phyloP scores from a whole-genome alignment of 2,329 filamentous ascomycete genomes.

The Cordyceps fumosorosea region DNA sequence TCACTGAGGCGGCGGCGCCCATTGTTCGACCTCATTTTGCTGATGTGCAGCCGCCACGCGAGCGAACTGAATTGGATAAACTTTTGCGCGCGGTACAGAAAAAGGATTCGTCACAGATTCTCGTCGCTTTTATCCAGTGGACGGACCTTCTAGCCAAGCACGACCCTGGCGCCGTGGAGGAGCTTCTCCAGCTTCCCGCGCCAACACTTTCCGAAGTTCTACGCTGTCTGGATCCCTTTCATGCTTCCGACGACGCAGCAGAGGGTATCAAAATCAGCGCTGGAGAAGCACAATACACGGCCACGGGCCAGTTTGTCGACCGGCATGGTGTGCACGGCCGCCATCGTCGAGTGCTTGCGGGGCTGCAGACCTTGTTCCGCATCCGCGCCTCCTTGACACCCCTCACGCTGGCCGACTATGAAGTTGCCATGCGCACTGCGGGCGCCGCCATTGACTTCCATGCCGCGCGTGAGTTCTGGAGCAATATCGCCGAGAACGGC shows the following conservation, averaged over 20 bases:
- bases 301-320: slow-evolving; percentile 32
- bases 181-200: slow-evolving; percentile 38
- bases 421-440: slow-evolving; percentile 39
- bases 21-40: slow-evolving; percentile 3
- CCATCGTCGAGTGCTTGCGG: slow-evolving; percentile 31
- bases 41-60: slow-evolving; percentile 13
- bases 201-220: slow-evolving; percentile 59
- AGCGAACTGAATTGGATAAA: slow-evolving; percentile 18
- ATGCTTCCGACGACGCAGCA: slow-evolving; percentile 43
- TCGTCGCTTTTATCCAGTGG: slow-evolving; percentile 24
- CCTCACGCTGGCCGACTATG: slow-evolving; percentile 36
- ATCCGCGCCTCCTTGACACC: slow-evolving; percentile 24
- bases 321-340: slow-evolving; percentile 38
- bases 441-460: slow-evolving; percentile 36
- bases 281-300: slow-evolving; percentile 35
- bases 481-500: slow-evolving; percentile 22
- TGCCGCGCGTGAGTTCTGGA: slow-evolving; percentile 31
- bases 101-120: slow-evolving; percentile 20
- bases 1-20: slow-evolving; percentile 4
- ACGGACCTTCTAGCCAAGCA: slow-evolving; percentile 18
- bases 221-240: slow-evolving; percentile 52
- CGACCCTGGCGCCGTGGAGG: slow-evolving; percentile 22
- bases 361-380: slow-evolving; percentile 28
- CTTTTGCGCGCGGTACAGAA: slow-evolving; percentile 28
- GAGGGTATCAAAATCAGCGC: slow-evolving; percentile 32